Base-by-base conservation (phyloP, 441 rosid species). In the Syzygium syzygioides region DNA sequence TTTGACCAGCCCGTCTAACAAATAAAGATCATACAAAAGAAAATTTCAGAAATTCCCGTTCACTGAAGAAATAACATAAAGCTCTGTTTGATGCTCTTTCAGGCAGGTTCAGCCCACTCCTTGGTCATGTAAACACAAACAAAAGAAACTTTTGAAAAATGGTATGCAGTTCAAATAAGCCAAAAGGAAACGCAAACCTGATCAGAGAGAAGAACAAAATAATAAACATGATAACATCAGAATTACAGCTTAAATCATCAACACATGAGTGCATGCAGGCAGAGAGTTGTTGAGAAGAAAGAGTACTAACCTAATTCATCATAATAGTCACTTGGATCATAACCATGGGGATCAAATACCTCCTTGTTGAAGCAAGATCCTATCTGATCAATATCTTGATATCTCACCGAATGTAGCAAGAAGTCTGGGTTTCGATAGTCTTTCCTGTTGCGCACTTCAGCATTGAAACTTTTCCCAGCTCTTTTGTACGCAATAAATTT, bases 391-490 rank as follows among this genome's bases (percentile, higher is more conserved):
- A 98, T 97, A 87, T 94, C 99, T 91, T 98, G 99, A 91, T 97
- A 97, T 92, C 95, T 94, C 90, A 98, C 99, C 4, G 99, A 99
- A 90, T 97, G 99, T 87, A 96, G 92, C 90, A 96, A 93, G 88
- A 98, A 97, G 90, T 98, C 99, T 9, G 99, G 99, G 89, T 98
- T 97, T 88, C 99, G 93, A 86, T 98, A 98, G 88, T 96, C 99
- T 92, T 97, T 98, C 90, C 95, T 95, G 93, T 96, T 97, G 62
- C 99, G 94, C 55, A 97, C 99, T 91, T 97, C 99, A 13, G 96
- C 94, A 92, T 97, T 98, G 94, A 97, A 98, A 90, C 99, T 96
- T 91, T 95, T 96, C 62, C 99, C 99, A 89, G 95, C 90, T 91
- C 93, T 95, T 90, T 96, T 98, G 88, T 96, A 93, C 53, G 93